phyloP scores from a whole-genome alignment of 1,284 basidiomycete species.

The Sparassis latifolia region DNA sequence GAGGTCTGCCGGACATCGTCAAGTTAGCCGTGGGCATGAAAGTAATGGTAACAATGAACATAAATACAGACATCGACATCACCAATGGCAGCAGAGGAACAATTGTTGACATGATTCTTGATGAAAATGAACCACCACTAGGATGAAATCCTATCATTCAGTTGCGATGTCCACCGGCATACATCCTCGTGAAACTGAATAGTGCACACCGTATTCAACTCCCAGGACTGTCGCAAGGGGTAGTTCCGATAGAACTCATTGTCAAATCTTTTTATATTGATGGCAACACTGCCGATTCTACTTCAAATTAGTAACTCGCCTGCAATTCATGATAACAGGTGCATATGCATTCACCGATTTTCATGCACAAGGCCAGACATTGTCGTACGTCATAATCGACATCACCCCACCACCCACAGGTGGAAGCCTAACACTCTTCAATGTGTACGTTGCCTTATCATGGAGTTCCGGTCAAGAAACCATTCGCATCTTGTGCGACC shows the following conservation, averaged over 20 bases:
- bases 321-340: slow-evolving; percentile 22
- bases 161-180: slow-evolving; percentile 26
- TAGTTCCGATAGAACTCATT: neutral
- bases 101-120: slow-evolving; percentile 28
- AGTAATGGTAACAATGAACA: slow-evolving; percentile 34
- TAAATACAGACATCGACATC: slow-evolving; percentile 34
- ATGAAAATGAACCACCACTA: neutral
- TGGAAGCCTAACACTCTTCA: slow-evolving; percentile 19
- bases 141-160: slow-evolving; percentile 12
- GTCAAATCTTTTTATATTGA: neutral
- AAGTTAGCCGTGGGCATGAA: slow-evolving; percentile 34
- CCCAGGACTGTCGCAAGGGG: neutral
- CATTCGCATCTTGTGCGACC: slow-evolving; percentile 19
- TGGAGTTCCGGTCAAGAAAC: slow-evolving; percentile 21
- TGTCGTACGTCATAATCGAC: slow-evolving; percentile 23
- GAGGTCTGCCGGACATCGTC: slow-evolving; percentile 14
- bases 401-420: slow-evolving; percentile 22
- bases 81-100: slow-evolving; percentile 31
- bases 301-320: slow-evolving; percentile 2
- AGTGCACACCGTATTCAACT: slow-evolving; percentile 11
- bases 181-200: slow-evolving; percentile 28
- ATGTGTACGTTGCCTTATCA: slow-evolving; percentile 28
- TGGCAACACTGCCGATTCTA: no score
- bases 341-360: slow-evolving; percentile 31
- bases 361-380: slow-evolving; percentile 26